phyloP scores from a whole-genome alignment of 2,329 filamentous ascomycete species.

The Scytalidium sp. region DNA sequence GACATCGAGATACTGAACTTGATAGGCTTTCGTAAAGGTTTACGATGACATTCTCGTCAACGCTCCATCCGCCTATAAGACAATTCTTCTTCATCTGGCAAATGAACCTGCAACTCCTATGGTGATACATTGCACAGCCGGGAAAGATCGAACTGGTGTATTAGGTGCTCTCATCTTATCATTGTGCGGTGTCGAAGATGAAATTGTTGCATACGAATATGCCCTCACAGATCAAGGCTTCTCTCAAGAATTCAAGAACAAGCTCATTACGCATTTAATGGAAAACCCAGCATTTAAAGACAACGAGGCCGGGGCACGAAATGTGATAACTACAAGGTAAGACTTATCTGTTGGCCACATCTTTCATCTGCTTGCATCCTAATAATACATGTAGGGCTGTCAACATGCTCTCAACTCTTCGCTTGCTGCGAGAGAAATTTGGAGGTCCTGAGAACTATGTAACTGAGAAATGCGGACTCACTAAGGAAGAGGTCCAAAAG shows the following conservation, averaged over 20 bases:
- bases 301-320: conserved; percentile 34
- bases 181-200: conserved; percentile 58
- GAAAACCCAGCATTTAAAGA: conserved; percentile 44
- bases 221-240: conserved; percentile 63
- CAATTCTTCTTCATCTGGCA: conserved; percentile 41
- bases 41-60: conserved; percentile 59
- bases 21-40: conserved; percentile 58
- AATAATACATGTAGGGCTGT: conserved; percentile 31
- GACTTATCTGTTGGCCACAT: conserved; percentile 1
- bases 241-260: conserved; percentile 42
- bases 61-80: conserved; percentile 49
- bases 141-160: conserved; percentile 75
- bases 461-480: conserved; percentile 53
- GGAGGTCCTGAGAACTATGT: conserved; percentile 65
- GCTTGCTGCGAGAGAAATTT: conserved; percentile 56
- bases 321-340: conserved; percentile 39
- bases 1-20: conserved; percentile 7
- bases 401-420: conserved; percentile 48
- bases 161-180: conserved; percentile 63
- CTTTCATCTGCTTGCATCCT: neutral
- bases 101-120: conserved; percentile 43
- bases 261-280: conserved; percentile 48
- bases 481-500: conserved; percentile 48
- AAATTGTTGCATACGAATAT: conserved; percentile 65
- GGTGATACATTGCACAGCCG: conserved; percentile 71